A percentile compares a stretch with the other conserved stretches of the same genome.
These are phyloP conservation scores for Juglanconis oblonga DNA, from an alignment of 2,329 filamentous ascomycete genomes.

Conservation along the genomic window DNA sequence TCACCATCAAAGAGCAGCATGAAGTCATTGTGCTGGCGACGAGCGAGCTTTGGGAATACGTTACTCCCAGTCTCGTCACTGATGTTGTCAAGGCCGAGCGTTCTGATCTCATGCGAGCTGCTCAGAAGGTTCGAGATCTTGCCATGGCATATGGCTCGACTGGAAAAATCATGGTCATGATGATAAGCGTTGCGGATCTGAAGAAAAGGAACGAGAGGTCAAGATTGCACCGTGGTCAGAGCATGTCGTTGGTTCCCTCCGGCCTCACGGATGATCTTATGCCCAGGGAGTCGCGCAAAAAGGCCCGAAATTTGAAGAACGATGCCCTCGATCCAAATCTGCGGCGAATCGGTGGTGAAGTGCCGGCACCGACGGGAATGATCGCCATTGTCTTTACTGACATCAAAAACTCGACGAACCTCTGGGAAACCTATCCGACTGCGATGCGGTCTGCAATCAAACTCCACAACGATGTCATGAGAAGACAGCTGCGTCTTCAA, in stretches of 20 bases:
- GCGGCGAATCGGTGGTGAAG: conserved; percentile 82
- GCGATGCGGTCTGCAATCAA: conserved; percentile 97
- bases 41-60: conserved; percentile 90
- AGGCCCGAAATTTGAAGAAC: conserved; percentile 38
- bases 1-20: conserved; percentile 80
- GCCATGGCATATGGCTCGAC: conserved; percentile 94
- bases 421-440: conserved; percentile 93
- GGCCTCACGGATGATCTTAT: conserved; percentile 68
- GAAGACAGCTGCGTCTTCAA: conserved; percentile 85
- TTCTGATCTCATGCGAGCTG: conserved; percentile 87
- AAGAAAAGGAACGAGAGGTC: conserved; percentile 78
- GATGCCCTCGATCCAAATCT: conserved; percentile 81
- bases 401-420: conserved; percentile 94
- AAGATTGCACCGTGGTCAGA: conserved; percentile 70
- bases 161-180: conserved; percentile 98
- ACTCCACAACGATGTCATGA: conserved; percentile 96
- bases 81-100: conserved; percentile 87
- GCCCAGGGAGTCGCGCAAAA: conserved; percentile 62
- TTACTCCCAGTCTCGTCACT: conserved; percentile 84
- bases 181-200: conserved; percentile 87
- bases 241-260: conserved; percentile 80
- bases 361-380: conserved; percentile 86
- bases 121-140: conserved; percentile 89
- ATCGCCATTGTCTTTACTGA: conserved; percentile 96
- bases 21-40: conserved; percentile 93